Evolutionary conservation across 2,329 filamentous ascomycete species (phyloP).

Genomic region (Trichophyton mentagrophytes): DNA sequence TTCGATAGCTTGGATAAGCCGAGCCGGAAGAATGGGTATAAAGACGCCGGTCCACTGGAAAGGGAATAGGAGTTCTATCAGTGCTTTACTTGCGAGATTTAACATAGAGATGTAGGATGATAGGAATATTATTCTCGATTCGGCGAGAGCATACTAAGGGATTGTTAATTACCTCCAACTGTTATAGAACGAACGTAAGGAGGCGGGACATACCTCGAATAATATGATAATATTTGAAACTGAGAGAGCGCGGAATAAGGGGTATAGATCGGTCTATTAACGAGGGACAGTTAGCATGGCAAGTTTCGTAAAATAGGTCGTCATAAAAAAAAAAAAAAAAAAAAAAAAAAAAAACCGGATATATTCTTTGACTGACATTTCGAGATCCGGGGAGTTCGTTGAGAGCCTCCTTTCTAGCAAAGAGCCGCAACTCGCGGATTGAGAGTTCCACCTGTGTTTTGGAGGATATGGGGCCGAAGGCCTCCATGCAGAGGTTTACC

Average conservation of each 20-base stretch:
- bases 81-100: constrained; percentile 78
- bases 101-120: constrained; percentile 96
- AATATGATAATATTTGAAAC: constrained; percentile 85
- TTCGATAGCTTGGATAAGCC: constrained; percentile 79
- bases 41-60: constrained; percentile 89
- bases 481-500: constrained; percentile 90
- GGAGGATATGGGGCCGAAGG: constrained; percentile 79
- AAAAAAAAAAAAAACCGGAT: background rate
- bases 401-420: constrained; percentile 78
- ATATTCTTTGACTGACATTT: constrained; percentile 36
- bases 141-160: constrained; percentile 62
- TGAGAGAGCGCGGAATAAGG: constrained; percentile 77
- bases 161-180: background rate
- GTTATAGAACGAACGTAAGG: background rate
- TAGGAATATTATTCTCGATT: constrained; percentile 89
- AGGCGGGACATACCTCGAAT: constrained; percentile 47
- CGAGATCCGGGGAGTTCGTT: constrained; percentile 90
- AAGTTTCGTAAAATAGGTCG: background rate
- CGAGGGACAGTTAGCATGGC: constrained; percentile 7
- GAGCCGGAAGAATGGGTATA: constrained; percentile 78
- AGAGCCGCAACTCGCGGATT: constrained; percentile 77
- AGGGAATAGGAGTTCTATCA: constrained; percentile 75
- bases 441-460: constrained; percentile 92
- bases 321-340: background rate
- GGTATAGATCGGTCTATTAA: constrained; percentile 65